Percentiles rank a stretch among this genome's conserved stretches.
Evolutionary conservation across 2,329 filamentous ascomycete species (phyloP).

Genomic region (Epichloe festucae): DNA sequence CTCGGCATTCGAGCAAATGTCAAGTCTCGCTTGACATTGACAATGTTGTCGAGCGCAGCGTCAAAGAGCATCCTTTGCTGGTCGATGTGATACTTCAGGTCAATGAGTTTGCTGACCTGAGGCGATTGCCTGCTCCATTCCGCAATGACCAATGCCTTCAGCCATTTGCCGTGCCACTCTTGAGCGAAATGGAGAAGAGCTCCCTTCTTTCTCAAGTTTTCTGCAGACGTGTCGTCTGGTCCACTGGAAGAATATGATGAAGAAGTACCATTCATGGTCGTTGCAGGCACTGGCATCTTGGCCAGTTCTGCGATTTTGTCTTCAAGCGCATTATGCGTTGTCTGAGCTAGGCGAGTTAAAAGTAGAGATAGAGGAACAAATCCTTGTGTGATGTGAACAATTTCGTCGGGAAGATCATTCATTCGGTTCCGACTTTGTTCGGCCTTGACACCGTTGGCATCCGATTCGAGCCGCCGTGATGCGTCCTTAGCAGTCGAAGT

Average conservation of each 20-base stretch:
- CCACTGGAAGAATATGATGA: conserved; percentile 16
- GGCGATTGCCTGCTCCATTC: conserved; percentile 77
- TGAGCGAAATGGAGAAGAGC: conserved; percentile 66
- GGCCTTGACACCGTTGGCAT: not conserved
- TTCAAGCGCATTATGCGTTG: conserved; percentile 65
- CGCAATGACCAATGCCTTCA: conserved; percentile 80
- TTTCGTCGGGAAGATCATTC: conserved; percentile 48
- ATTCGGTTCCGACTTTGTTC: conserved; percentile 19
- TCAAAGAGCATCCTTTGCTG: conserved; percentile 48
- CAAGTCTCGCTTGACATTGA: conserved; percentile 61
- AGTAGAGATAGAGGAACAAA: conserved; percentile 67
- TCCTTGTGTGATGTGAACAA: conserved; percentile 58
- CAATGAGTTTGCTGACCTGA: conserved; percentile 76
- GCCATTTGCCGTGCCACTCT: conserved; percentile 71
- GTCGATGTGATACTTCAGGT: conserved; percentile 65
- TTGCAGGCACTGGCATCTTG: conserved; percentile 46
- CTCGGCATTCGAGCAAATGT: conserved; percentile 65
- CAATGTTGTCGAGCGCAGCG: conserved; percentile 47
- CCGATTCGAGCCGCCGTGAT: not conserved
- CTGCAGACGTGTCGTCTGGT: conserved; percentile 43
- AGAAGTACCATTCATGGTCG: conserved; percentile 37
- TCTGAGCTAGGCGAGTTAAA: conserved; percentile 67
- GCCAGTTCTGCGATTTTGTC: conserved; percentile 59
- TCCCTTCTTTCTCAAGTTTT: conserved; percentile 66
- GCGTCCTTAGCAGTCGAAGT: conserved; percentile 10